A percentile compares a stretch with the other conserved stretches of the same genome.
These are phyloP conservation scores for Talaromyces marneffei DNA, from an alignment of 2,329 filamentous ascomycete genomes.

Conservation along the genomic window DNA sequence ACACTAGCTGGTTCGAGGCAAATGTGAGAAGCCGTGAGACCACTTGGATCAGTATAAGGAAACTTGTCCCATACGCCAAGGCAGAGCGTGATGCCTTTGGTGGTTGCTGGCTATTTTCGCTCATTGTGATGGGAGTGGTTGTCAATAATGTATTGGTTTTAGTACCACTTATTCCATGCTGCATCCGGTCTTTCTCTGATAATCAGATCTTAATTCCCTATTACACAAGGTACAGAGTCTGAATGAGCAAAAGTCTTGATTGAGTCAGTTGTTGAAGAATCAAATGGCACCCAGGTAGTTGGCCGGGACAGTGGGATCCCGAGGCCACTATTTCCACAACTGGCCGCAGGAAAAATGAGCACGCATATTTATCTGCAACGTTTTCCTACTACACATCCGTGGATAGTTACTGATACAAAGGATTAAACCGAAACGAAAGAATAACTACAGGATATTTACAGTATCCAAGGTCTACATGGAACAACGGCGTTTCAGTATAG, in stretches of 20 bases:
- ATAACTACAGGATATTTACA: neutral
- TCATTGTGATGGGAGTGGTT: neutral
- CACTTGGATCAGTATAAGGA: slow-evolving; percentile 83
- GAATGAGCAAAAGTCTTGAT: neutral
- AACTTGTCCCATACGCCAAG: slow-evolving; percentile 63
- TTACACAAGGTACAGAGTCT: neutral
- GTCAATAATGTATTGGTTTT: neutral
- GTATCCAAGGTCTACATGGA: neutral
- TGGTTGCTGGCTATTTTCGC: neutral
- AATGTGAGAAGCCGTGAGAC: slow-evolving; percentile 85
- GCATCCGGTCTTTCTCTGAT: neutral
- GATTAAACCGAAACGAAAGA: neutral
- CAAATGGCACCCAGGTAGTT: neutral
- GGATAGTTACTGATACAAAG: neutral
- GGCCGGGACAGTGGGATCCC: neutral
- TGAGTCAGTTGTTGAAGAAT: neutral
- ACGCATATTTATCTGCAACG: neutral
- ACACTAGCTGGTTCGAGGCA: slow-evolving; percentile 79
- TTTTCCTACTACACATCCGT: neutral
- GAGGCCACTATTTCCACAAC: neutral
- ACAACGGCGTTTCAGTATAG: neutral
- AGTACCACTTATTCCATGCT: neutral
- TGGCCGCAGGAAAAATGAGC: neutral
- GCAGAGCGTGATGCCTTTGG: neutral
- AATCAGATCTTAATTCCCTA: neutral